Base-by-base conservation (phyloP, 129 eudicot genomes). In the Escallonia herrerae region DNA sequence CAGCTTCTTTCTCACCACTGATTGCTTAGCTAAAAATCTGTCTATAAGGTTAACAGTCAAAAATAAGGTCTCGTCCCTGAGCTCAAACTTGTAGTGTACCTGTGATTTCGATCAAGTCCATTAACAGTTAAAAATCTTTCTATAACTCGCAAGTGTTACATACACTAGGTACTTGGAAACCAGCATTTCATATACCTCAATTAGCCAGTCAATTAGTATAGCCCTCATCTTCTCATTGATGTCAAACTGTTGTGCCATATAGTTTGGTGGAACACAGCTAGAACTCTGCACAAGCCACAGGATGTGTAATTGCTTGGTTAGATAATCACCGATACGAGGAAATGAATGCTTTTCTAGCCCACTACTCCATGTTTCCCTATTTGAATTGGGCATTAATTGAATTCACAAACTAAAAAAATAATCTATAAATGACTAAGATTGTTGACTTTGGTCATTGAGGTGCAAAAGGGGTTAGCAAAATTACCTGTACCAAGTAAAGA, bases 71-170 rank as follows among this genome's bases (percentile, higher is more conserved):
- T 94, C 97, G 0, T 78, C 86, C 79, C 74, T 80, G 46, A 94
- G 81, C 15, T 82, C 94, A 58, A 94, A 94, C 63, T 94, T 94
- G 89, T 89, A 78, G 69, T 94, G 95, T 11, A 94, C 99, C 99
- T 94, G 86, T 79, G 53, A 60, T 66, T 55, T 47, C 5, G 38
- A 70, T 22, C 13, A 61, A 54, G 2, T 14, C 40, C 10, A 15
- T 63, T 65, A 78, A 64, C 38, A 10, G 47, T 15, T 48, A 4
- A n/a, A n/a, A n/a, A n/a, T n/a, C n/a, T n/a, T n/a, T n/a, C n/a
- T n/a, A n/a, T n/a, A n/a, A n/a, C n/a, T n/a, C n/a, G n/a, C n/a
- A n/a, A n/a, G n/a, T n/a, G n/a, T n/a, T n/a, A n/a, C n/a, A n/a
- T n/a, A n/a, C n/a, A n/a, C n/a, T n/a, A n/a, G n/a, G n/a, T n/a